Conservation (phyloP, 495 filamentous ascomycete genomes). For the Terfezia claveryi region DNA sequence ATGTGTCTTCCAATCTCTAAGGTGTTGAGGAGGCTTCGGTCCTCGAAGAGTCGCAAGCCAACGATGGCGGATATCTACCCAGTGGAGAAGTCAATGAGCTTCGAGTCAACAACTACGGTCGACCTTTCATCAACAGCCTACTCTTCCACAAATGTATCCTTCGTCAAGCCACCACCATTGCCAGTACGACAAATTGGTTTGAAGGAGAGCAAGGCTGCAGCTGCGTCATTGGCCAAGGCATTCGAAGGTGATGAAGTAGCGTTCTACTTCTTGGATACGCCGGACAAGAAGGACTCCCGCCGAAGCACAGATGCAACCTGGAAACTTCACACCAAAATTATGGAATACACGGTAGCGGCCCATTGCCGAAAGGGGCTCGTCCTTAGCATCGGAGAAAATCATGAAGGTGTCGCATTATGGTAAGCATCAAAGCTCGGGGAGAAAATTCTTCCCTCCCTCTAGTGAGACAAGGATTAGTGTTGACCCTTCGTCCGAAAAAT, state of each 20-base stretch:
- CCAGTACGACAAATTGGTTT: constrained; percentile 35
- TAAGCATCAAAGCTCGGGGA: constrained; percentile 24
- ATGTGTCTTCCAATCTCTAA: neutral
- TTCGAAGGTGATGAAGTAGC: constrained; percentile 54
- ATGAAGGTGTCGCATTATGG: constrained; percentile 58
- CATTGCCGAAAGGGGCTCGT: constrained; percentile 50
- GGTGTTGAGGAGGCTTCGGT: neutral
- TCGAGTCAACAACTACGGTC: neutral
- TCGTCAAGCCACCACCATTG: constrained; percentile 1
- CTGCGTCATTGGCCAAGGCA: constrained; percentile 45
- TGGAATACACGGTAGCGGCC: constrained; percentile 49
- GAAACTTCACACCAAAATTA: constrained; percentile 48
- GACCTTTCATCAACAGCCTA: constrained; percentile 8
- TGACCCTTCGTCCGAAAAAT: neutral
- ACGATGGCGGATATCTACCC: neutral
- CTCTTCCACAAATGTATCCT: constrained; percentile 6
- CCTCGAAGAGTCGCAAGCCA: neutral
- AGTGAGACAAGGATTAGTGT: neutral
- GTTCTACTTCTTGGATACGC: constrained; percentile 46
- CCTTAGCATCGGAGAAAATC: constrained; percentile 47
- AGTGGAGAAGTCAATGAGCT: neutral
- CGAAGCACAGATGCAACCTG: constrained; percentile 42
- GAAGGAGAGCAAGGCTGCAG: constrained; percentile 43
- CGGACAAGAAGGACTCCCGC: constrained; percentile 29
- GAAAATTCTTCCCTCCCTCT: constrained; percentile 1